phyloP scores from a whole-genome alignment of 169 alveolate species.

The Babesia ovata region DNA sequence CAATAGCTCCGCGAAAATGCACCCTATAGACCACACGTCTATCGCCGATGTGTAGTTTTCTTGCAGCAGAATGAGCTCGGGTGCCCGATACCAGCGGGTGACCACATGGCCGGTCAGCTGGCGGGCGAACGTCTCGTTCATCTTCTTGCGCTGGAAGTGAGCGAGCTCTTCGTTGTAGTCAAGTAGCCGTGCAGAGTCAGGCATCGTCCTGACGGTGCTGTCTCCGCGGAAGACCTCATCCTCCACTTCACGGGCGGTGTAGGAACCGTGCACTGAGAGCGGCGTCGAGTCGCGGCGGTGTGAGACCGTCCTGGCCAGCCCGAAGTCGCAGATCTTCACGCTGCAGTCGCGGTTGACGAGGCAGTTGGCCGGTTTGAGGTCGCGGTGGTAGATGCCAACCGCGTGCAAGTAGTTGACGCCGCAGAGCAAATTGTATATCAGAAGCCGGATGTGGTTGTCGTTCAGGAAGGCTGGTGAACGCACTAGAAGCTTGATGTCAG shows the following conservation, averaged over 20 bases:
- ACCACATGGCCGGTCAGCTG: slow-evolving; percentile 98
- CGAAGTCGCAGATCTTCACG: slow-evolving; percentile 97
- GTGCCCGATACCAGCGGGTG: slow-evolving; percentile 99
- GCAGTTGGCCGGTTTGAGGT: slow-evolving; percentile 97
- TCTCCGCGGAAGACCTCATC: slow-evolving; percentile 24
- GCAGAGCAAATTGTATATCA: slow-evolving; percentile 90
- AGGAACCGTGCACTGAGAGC: slow-evolving; percentile 11
- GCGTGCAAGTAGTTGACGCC: slow-evolving; percentile 95
- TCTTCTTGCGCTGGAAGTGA: slow-evolving; percentile 29
- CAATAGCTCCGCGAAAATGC: slow-evolving; percentile 94
- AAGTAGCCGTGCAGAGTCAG: slow-evolving; percentile 20
- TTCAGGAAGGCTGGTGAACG: slow-evolving; percentile 91
- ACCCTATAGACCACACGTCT: slow-evolving; percentile 98
- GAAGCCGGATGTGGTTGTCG: slow-evolving; percentile 90
- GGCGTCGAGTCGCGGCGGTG: background rate
- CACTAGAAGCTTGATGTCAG: slow-evolving; percentile 95
- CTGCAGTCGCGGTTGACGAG: slow-evolving; percentile 97
- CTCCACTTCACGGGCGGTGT: slow-evolving; percentile 42
- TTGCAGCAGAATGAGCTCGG: slow-evolving; percentile 96
- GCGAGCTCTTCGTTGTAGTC: slow-evolving; percentile 52
- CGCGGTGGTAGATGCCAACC: slow-evolving; percentile 96
- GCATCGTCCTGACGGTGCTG: slow-evolving; percentile 4
- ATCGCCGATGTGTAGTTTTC: slow-evolving; percentile 97
- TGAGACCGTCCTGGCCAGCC: slow-evolving; percentile 91
- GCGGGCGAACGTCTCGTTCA: slow-evolving; percentile 81